These are phyloP conservation scores for Pinus tabuliformis DNA, from an alignment of 75 land plant species.

Conservation along the genomic window DNA sequence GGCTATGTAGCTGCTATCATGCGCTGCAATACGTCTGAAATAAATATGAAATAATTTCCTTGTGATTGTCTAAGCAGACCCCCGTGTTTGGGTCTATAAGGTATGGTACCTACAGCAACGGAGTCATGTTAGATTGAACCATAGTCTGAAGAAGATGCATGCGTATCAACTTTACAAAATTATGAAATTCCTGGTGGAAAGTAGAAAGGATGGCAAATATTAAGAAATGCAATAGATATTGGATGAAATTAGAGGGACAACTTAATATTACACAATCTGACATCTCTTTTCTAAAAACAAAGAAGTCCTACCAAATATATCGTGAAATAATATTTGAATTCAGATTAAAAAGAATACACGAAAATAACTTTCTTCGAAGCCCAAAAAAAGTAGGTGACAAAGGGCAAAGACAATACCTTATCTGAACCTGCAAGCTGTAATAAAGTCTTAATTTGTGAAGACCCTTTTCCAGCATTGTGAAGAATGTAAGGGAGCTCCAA, in stretches of 20 bases:
- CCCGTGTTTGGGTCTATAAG: constrained; percentile 80
- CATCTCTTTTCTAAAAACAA: too few species aligned
- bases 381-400: not conserved
- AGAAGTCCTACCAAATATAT: too few species aligned
- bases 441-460: constrained; percentile 27
- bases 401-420: constrained; percentile 30
- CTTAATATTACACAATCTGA: not conserved
- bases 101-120: constrained; percentile 70
- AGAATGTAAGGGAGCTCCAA: constrained; percentile 88
- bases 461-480: constrained; percentile 78
- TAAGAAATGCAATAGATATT: not conserved
- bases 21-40: constrained; percentile 46
- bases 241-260: not conserved
- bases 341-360: too few species aligned
- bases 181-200: not conserved
- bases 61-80: constrained; percentile 44
- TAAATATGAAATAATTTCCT: constrained; percentile 62
- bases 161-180: not conserved
- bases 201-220: not conserved
- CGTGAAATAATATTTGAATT: too few species aligned
- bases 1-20: not conserved
- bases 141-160: not conserved
- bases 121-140: not conserved
- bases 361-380: too few species aligned
- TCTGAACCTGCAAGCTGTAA: constrained; percentile 53